Evolutionary conservation across 179 eudicot genomes (phyloP), one percentile per base, ranked within the genome.

Genomic region (Spergularia azorica): DNA sequence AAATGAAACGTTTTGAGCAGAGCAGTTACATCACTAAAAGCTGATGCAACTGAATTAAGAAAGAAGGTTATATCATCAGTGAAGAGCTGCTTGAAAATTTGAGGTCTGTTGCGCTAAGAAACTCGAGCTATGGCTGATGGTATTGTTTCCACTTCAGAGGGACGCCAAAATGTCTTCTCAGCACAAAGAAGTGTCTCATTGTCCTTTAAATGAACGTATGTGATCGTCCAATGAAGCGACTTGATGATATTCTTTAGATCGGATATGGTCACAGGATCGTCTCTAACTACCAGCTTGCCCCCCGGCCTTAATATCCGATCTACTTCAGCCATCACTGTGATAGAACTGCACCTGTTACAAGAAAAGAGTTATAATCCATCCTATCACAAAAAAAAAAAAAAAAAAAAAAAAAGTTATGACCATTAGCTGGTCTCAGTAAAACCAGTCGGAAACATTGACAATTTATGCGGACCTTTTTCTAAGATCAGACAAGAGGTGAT

Each of bases 111-210:
- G 48, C 5, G 8, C 48, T 41, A 7, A 5, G 16, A 16, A 15
- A 75, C 20, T 80, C 74, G 82, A 32, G 72, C 79, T 63, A 76
- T 77, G 68, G 87, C 85, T 55, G 81, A 77, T 59, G 14, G 17
- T 20, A 82, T 73, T 21, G 77, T 52, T 85, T 85, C 85, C 46
- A 67, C 79, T 55, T 82, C 85, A 0, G 76, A 68, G 41, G 88
- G 88, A 7, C 88, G 86, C 88, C 88, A 86, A 32, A 75, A 67
- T n/a, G 86, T 83, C 81, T 83, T 86, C 64, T 79, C 79, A 17
- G 79, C 54, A 71, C 81, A 86, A 48, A 86, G 32, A 75, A 86
- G 43, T 4, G 79, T 81, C 26, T 86, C 82, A 5, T 79, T 73
- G 14, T 75, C 83, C 60, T 70, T 77, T 0, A 64, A 16, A 43